Base-by-base conservation (phyloP, 495 filamentous ascomycete genomes). In the Podospora bellae-mahoneyi region DNA sequence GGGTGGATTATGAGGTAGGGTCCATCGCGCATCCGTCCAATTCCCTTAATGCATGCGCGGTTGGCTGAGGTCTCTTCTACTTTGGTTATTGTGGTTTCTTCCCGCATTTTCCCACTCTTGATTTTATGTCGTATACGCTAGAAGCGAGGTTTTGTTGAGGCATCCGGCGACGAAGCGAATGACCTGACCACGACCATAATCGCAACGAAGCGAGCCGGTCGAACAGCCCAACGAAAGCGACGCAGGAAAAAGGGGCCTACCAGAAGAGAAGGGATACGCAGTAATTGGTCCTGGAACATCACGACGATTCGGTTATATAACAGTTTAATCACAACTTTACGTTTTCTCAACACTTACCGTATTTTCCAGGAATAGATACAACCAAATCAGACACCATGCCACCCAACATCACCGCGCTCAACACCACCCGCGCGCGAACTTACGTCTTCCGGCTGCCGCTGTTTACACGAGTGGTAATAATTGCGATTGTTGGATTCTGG, bases 361-460 rank as follows among this genome's bases (percentile, higher is more conserved):
- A 16, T 48, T 48, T 16, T 16, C 39, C 18, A 3, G 27, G 15
- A 64, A 64, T 56, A 64, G 26, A 30, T 5, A 30, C 15, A 32
- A n/a, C 59, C 7, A 61, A 7, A 63, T 18, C 20, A 30, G 60
- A n/a, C 64, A 66, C 2, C 16, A 76, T 73, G 74, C 65, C 68
- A 30, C 64, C 71, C 54, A 69, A 65, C 53, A 59, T 69, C 15
- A 53, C 60, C 4, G 62, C 69, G 10, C 79, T 85, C 73, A 81
- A 69, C 68, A 77, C 79, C 27, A 66, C 73, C 60, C 80, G 84
- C 19, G 77, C 78, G 69, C 76, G 80, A 60, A 87, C 88, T 18
- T 97, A 96, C 77, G 68, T 97, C 70, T 81, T 92, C 67, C 90
- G 93, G 7, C 81, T 99, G n/a, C 95, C 95, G 58, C 82, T 97